Evolutionary conservation across 176 grass and related monocot genomes (phyloP), one percentile per base, ranked within the genome.

Genomic region (Bromus sterilis): DNA sequence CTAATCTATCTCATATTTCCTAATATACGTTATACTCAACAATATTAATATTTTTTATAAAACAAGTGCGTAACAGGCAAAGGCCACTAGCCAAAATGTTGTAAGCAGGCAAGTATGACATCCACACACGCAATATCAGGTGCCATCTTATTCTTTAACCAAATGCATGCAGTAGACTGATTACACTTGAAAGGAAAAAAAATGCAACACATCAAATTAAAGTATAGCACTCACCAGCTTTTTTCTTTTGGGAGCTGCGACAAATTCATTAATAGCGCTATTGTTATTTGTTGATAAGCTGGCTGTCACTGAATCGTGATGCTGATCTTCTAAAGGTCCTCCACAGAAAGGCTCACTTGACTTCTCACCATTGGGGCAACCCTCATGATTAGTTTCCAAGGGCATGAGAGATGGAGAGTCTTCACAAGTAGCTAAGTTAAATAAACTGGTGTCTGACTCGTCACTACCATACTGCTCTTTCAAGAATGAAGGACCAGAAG

Each of bases 381-480:
- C 61, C n/a, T 61, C 57, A 84, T 26, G 68, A 81, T 77, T 35
- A 46, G 71, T 70, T 78, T 91, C 65, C 59, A 61, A 64, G 77
- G 26, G 67, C 55, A 40, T 67, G 80, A 49, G 25, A 76, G 1
- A 30, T 32, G 72, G 40, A 72, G 39, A 4, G 42, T 79, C 76
- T 39, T 32, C 68, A 72, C 28, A 74, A 35, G 58, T 36, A 41
- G 61, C 48, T 25, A 71, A 65, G 15, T 55, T 78, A 13, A 80
- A 33, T 67, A 74, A 78, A 79, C 81, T 70, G 9, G 15, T 28
- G 44, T 78, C 44, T n/a, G 26, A 62, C 48, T 66, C 23, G 9
- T 49, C 24, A 72, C 56, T 69, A 85, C 49, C 24, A 77, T 86
- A 80, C 36, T 26, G 56, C 8, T 84, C 79, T 42, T 74, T 24